A percentile compares a stretch with the other conserved stretches of the same genome.
phyloP scores from a whole-genome alignment of 2,329 filamentous ascomycete genomes.

The Colletotrichum spinosum region DNA sequence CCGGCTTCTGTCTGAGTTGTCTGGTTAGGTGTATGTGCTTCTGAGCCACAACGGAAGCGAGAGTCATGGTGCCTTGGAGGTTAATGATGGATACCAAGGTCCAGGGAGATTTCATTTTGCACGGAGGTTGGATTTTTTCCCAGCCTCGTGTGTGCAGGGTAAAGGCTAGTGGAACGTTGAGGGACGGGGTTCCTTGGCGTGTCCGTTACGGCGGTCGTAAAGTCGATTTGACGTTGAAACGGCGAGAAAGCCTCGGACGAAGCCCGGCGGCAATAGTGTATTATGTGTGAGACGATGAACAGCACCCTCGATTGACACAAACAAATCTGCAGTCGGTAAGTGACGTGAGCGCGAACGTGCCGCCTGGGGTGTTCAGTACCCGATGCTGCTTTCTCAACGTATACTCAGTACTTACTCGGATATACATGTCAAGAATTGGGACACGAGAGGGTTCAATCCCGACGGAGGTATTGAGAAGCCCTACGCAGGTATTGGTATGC shows the following conservation, averaged over 20 bases:
- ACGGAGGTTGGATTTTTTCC: background rate
- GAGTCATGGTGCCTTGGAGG: conserved; percentile 34
- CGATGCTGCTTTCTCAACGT: too few species aligned
- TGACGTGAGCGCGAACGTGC: too few species aligned
- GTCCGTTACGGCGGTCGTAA: conserved; percentile 17
- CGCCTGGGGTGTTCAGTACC: too few species aligned
- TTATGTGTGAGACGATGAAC: background rate
- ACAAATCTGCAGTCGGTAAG: too few species aligned
- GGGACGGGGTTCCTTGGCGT: conserved; percentile 26
- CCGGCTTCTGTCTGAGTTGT: conserved; percentile 16
- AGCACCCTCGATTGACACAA: too few species aligned
- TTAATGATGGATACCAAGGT: conserved; percentile 23
- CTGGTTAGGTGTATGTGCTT: too few species aligned
- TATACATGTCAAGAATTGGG: too few species aligned
- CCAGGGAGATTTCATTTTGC: conserved; percentile 14
- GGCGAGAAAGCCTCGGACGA: conserved; percentile 20
- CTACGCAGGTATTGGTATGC: too few species aligned
- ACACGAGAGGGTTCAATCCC: too few species aligned
- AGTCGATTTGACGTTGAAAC: conserved; percentile 23
- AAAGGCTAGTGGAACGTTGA: background rate
- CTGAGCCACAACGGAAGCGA: background rate
- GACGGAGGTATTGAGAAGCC: too few species aligned
- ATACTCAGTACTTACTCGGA: too few species aligned
- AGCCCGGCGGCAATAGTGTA: background rate
- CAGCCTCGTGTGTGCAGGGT: conserved; percentile 23